A percentile compares a stretch with the other conserved stretches of the same genome.
Conservation (phyloP, 2,329 filamentous ascomycete species). For the Epichloe festucae region DNA sequence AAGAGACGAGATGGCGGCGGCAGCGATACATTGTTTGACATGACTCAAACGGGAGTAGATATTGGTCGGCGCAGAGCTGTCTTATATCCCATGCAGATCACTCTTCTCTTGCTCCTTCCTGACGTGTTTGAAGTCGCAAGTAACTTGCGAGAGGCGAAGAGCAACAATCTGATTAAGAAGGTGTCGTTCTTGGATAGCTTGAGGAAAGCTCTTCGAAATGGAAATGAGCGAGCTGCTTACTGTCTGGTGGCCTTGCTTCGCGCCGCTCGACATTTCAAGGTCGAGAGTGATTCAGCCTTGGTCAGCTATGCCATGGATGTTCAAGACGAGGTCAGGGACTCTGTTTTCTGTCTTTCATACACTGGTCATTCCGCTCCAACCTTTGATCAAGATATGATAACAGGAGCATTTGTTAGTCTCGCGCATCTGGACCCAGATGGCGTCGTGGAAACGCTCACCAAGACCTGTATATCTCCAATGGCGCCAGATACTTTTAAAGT, state of each 20-base stretch:
- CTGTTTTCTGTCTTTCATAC: constrained; percentile 44
- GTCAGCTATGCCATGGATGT: constrained; percentile 58
- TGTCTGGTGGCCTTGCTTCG: constrained; percentile 51
- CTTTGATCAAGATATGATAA: constrained; percentile 53
- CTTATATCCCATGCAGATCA: constrained; percentile 49
- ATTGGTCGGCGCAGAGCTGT: constrained; percentile 40
- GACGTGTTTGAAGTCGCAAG: constrained; percentile 60
- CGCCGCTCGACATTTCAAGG: constrained; percentile 49
- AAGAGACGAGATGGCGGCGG: constrained; percentile 51
- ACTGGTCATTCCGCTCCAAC: constrained; percentile 32
- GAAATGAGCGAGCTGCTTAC: constrained; percentile 54
- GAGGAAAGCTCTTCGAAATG: constrained; percentile 48
- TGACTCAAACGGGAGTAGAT: constrained; percentile 50
- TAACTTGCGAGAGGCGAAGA: constrained; percentile 51
- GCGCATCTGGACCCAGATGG: constrained; percentile 48
- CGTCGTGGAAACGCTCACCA: constrained; percentile 42
- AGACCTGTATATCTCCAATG: constrained; percentile 42
- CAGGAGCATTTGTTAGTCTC: constrained; percentile 52
- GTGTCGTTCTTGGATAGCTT: constrained; percentile 51
- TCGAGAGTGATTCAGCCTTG: constrained; percentile 48
- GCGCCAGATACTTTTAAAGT: constrained; percentile 49
- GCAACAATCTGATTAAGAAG: constrained; percentile 50
- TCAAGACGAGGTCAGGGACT: constrained; percentile 54
- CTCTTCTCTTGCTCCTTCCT: constrained; percentile 49
- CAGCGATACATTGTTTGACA: constrained; percentile 57